These are phyloP conservation scores for Citrus trifoliata DNA, from an alignment of 345 rosid genomes.

Conservation along the genomic window DNA sequence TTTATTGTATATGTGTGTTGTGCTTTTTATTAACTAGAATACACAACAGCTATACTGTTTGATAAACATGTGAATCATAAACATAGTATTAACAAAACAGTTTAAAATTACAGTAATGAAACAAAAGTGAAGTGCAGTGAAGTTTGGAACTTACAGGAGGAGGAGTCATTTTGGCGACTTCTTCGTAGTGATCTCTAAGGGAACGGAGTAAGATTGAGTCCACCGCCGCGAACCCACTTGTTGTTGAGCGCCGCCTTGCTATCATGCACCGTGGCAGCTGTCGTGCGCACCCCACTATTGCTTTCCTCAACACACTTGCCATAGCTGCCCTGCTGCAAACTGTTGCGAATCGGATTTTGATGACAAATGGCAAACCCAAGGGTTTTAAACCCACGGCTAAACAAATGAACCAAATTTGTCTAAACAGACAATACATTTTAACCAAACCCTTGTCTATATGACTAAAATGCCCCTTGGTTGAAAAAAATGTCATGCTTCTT, in stretches of 20 bases:
- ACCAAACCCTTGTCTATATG: neutral
- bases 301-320: constrained; percentile 43
- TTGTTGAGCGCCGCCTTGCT: constrained; percentile 25
- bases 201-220: constrained; percentile 80
- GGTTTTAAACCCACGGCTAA: neutral
- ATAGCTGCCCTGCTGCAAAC: neutral
- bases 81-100: too few relatives aligned
- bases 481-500: neutral
- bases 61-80: too few relatives aligned
- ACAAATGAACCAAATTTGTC: too few relatives aligned
- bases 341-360: neutral
- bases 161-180: constrained; percentile 85
- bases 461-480: neutral
- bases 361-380: neutral
- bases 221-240: constrained; percentile 48
- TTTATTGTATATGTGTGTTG: too few relatives aligned
- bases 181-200: constrained; percentile 86
- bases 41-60: too few relatives aligned
- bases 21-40: too few relatives aligned
- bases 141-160: constrained; percentile 58
- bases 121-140: neutral
- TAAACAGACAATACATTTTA: neutral
- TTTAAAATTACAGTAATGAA: too few relatives aligned
- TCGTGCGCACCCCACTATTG: constrained; percentile 24
- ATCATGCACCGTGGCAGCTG: constrained; percentile 39